These are phyloP conservation scores for Neocatenulostroma microsporum DNA, from an alignment of 2,329 filamentous ascomycete genomes.

Conservation along the genomic window DNA sequence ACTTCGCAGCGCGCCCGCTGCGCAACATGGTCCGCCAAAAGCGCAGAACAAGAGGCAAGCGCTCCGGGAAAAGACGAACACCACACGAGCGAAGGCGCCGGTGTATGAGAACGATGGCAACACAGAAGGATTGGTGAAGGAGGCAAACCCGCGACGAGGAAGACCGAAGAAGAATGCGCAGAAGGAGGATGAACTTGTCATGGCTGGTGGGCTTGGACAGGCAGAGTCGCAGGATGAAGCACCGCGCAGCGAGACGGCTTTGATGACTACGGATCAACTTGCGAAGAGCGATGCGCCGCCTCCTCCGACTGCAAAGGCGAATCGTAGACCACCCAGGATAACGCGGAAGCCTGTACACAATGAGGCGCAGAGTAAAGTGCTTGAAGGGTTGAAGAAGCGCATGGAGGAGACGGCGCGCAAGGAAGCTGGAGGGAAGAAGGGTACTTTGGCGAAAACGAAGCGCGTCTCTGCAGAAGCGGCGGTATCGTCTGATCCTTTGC, in stretches of 20 bases:
- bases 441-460: not conserved
- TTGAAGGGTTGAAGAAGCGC: slow-evolving; percentile 28
- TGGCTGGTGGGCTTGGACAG: slow-evolving; percentile 22
- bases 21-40: slow-evolving; percentile 9
- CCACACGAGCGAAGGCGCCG: slow-evolving; percentile 14
- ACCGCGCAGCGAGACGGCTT: slow-evolving; percentile 9
- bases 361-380: slow-evolving; percentile 21
- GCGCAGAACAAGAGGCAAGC: slow-evolving; percentile 16
- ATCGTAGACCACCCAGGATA: slow-evolving; percentile 17
- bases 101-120: slow-evolving; percentile 21
- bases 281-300: slow-evolving; percentile 18
- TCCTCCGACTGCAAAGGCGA: slow-evolving; percentile 11
- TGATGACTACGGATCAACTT: slow-evolving; percentile 19
- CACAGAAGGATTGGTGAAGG: slow-evolving; percentile 22
- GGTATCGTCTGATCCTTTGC: slow-evolving; percentile 9
- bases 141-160: slow-evolving; percentile 17
- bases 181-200: slow-evolving; percentile 20
- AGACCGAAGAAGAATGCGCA: slow-evolving; percentile 14
- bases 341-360: slow-evolving; percentile 21
- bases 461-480: slow-evolving; percentile 1
- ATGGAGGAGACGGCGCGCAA: slow-evolving; percentile 25
- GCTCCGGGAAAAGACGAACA: slow-evolving; percentile 26
- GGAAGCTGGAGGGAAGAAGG: slow-evolving; percentile 9
- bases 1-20: slow-evolving; percentile 21
- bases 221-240: too few relatives aligned